Base-by-base conservation (phyloP, 768 basidiomycete species). In the Hygrophorus pudorinus region DNA sequence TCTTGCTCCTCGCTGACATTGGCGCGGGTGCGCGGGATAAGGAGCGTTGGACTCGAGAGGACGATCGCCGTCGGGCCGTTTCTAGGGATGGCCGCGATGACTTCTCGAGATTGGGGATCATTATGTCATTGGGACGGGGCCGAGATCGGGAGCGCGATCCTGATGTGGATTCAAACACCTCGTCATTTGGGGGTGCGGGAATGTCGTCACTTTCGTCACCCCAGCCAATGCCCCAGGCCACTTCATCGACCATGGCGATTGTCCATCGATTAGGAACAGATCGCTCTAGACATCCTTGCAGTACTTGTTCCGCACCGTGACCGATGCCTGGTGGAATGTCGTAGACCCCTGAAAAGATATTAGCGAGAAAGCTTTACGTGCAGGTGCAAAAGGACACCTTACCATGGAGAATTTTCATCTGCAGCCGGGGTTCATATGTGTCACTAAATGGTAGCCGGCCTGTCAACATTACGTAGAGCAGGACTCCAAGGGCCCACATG, bases 401-500 rank as follows among this genome's bases (percentile, higher is more conserved):
- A 75, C 93, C 90, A 42, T 81, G 78, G 6, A 94, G 57, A 47
- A 99, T 94, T 63, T 93, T 93, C 76, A 90, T 82, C 41, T 89
- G 84, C 46, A 98, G 61, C 28, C 94, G 69, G 1, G 91, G 92
- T 60, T 99, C 94, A 55, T 87, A 99, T 0, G 83, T 66, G 61
- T 99, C 94, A 28, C 58, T 65, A 59, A 97, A 97, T 0, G 96
- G 96, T 5, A 98, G 67, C n/a, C 70, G 67, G 2, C 91, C 91
- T 0, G 80, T 81, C 14, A 98, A 71, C 1, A 99, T 68, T 6
- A 83, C 79, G 57, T 91, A 88, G 1, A 99, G 77, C 50, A 96
- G 73, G 44, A 92, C 80, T 0, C 96, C 96, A 2, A 97, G 65
- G 0, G 96, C 92, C 96, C 96, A 99, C 21, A 98, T 81, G 51